A percentile compares a stretch with the other conserved stretches of the same genome.
These are phyloP conservation scores for Malassezia furfur DNA, from an alignment of 1,284 basidiomycete genomes.

Conservation along the genomic window DNA sequence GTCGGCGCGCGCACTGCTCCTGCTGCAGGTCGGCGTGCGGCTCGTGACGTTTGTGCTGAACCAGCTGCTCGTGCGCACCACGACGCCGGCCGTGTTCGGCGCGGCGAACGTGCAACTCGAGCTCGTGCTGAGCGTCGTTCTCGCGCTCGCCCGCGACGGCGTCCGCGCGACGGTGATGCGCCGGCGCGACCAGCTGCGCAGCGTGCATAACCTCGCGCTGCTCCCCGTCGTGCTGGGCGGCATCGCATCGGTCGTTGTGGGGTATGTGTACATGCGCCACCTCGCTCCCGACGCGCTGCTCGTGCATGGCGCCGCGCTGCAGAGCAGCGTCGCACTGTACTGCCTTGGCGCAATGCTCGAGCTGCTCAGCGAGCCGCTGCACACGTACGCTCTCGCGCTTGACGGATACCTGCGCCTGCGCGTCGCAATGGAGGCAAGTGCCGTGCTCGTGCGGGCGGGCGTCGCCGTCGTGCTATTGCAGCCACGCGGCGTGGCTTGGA, in stretches of 20 bases:
- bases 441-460: slow-evolving; percentile 29
- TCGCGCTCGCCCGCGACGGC: slow-evolving; percentile 85
- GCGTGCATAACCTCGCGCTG: slow-evolving; percentile 35
- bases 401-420: slow-evolving; percentile 23
- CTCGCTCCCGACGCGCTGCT: slow-evolving; percentile 26
- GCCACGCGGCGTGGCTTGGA: slow-evolving; percentile 7
- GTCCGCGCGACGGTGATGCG: slow-evolving; percentile 50
- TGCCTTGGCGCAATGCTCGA: slow-evolving; percentile 34
- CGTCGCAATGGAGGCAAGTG: slow-evolving; percentile 35
- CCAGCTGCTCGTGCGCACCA: slow-evolving; percentile 72
- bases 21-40: slow-evolving; percentile 73
- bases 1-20: slow-evolving; percentile 70
- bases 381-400: slow-evolving; percentile 28
- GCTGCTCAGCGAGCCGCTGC: slow-evolving; percentile 35
- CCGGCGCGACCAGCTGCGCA: neutral
- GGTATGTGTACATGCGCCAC: slow-evolving; percentile 17
- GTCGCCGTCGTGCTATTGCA: slow-evolving; percentile 19
- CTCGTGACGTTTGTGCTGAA: slow-evolving; percentile 78
- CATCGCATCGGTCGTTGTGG: slow-evolving; percentile 20
- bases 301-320: slow-evolving; percentile 21
- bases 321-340: slow-evolving; percentile 28
- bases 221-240: slow-evolving; percentile 32
- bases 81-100: slow-evolving; percentile 75
- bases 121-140: slow-evolving; percentile 71
- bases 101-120: slow-evolving; percentile 79